Percentiles rank a stretch among this genome's conserved stretches.
Evolutionary conservation across 495 filamentous ascomycete genomes (phyloP).

Genomic region (Xylona heveae): DNA sequence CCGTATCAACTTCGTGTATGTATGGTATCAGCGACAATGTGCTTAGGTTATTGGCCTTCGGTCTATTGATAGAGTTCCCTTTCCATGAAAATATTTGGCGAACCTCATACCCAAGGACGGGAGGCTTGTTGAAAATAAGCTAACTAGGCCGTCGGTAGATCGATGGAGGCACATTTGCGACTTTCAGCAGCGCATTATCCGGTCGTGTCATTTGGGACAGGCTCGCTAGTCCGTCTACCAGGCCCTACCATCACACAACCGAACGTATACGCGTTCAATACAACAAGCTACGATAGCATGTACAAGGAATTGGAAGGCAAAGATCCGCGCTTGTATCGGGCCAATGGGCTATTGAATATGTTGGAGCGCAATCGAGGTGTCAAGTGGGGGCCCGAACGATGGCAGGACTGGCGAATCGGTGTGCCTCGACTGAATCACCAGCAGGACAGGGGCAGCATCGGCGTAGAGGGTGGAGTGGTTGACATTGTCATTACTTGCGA

Average conservation of each 20-base stretch:
- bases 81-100: no score
- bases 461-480: constrained; percentile 75
- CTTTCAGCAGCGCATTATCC: constrained; percentile 74
- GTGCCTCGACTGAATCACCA: constrained; percentile 47
- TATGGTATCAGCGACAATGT: no score
- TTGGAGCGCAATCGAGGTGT: constrained; percentile 75
- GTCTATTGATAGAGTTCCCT: no score
- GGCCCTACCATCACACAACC: constrained; percentile 81
- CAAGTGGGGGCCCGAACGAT: constrained; percentile 90
- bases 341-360: constrained; percentile 91
- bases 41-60: no score
- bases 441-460: constrained; percentile 45
- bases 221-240: constrained; percentile 81
- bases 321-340: constrained; percentile 71
- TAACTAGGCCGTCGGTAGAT: constrained; percentile 23
- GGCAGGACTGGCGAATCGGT: constrained; percentile 93
- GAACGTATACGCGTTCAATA: constrained; percentile 95
- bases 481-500: constrained; percentile 96
- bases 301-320: constrained; percentile 70
- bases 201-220: constrained; percentile 94
- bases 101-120: no score
- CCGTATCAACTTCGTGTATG: no score
- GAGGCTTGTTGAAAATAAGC: constrained; percentile 1
- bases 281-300: constrained; percentile 80
- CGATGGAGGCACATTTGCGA: constrained; percentile 92